phyloP scores from a whole-genome alignment of 768 basidiomycete genomes.

The Candolleomyces efflorescens region DNA sequence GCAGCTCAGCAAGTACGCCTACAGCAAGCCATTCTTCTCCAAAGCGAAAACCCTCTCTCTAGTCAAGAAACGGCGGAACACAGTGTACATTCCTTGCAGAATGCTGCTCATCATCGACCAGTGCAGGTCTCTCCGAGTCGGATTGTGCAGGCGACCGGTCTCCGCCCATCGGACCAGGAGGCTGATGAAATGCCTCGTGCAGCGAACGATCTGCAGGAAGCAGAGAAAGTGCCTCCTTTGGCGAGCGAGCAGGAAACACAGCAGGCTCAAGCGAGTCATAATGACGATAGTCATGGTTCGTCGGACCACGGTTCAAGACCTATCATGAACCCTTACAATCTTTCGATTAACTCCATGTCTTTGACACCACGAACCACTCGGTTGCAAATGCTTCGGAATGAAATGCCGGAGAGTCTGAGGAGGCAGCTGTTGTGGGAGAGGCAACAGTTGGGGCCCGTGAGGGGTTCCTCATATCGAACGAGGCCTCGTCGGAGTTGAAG shows the following conservation, averaged over 20 bases:
- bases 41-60: slow-evolving; percentile 62
- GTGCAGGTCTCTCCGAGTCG: slow-evolving; percentile 49
- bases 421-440: slow-evolving; percentile 80
- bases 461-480: slow-evolving; percentile 24
- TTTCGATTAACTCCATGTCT: slow-evolving; percentile 60
- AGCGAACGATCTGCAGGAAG: slow-evolving; percentile 14
- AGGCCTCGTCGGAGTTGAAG: slow-evolving; percentile 15
- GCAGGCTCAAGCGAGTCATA: slow-evolving; percentile 12
- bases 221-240: slow-evolving; percentile 10
- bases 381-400: slow-evolving; percentile 77
- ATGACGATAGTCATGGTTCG: too few relatives aligned
- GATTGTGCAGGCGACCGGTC: slow-evolving; percentile 19
- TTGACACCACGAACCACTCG: slow-evolving; percentile 86
- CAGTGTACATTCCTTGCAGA: slow-evolving; percentile 54
- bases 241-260: slow-evolving; percentile 10
- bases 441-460: slow-evolving; percentile 47
- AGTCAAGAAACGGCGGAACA: slow-evolving; percentile 43
- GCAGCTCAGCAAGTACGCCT: not conserved
- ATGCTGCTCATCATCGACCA: slow-evolving; percentile 64
- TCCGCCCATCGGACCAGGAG: not conserved
- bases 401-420: slow-evolving; percentile 81
- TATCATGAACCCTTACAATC: slow-evolving; percentile 65
- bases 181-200: too few relatives aligned
- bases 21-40: too few relatives aligned
- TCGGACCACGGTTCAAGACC: slow-evolving; percentile 48